phyloP scores from a whole-genome alignment of 2,329 filamentous ascomycete genomes.

The Colletotrichum tofieldiae region DNA sequence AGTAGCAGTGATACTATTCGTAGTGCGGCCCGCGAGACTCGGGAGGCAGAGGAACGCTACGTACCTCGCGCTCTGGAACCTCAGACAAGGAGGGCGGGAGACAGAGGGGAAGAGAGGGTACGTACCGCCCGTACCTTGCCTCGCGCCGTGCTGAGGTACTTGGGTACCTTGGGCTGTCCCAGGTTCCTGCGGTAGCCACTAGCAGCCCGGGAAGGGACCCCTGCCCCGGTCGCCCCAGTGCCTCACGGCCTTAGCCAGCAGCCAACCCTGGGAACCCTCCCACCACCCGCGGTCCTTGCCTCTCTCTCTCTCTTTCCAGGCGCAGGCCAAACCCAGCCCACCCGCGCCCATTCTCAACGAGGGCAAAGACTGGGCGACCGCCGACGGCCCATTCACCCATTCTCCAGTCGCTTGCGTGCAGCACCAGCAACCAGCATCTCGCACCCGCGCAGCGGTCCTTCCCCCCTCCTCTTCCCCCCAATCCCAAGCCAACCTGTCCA shows the following conservation, averaged over 20 bases:
- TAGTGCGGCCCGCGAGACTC: neutral
- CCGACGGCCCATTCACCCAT: conserved; percentile 11
- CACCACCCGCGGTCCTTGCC: conserved; percentile 31
- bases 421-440: conserved; percentile 2
- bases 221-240: conserved; percentile 32
- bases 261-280: conserved; percentile 30
- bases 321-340: conserved; percentile 32
- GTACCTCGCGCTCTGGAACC: neutral
- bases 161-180: conserved; percentile 3
- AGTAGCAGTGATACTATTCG: neutral
- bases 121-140: conserved; percentile 3
- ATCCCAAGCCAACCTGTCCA: conserved; percentile 21
- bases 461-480: neutral
- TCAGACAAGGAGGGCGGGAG: conserved; percentile 9
- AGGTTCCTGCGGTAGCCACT: conserved; percentile 31
- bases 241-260: conserved; percentile 33
- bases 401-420: conserved; percentile 28
- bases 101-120: conserved; percentile 1
- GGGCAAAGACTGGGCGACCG: neutral
- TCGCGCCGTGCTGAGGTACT: neutral
- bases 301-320: neutral
- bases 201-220: conserved; percentile 34
- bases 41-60: neutral
- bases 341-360: conserved; percentile 35
- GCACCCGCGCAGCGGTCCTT: neutral